Evolutionary conservation across 2,329 filamentous ascomycete species (phyloP).

Genomic region (Arthrobotrys sinensis): DNA sequence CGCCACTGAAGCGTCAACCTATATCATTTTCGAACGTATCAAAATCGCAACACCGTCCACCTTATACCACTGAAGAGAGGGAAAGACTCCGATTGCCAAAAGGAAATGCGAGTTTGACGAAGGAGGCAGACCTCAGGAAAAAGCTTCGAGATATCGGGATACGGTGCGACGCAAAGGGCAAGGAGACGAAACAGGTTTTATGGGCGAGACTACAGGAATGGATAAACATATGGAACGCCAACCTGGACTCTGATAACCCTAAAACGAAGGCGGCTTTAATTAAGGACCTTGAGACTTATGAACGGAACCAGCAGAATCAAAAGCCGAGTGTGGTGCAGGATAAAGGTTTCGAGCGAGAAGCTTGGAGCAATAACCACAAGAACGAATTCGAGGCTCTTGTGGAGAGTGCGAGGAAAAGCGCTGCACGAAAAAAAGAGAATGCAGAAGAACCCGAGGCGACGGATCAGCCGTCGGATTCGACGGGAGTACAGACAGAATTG

Average conservation of each 20-base stretch:
- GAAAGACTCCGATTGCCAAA: constrained; percentile 72
- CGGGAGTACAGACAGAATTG: constrained; percentile 24
- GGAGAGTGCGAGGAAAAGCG: constrained; percentile 77
- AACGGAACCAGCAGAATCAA: constrained; percentile 77
- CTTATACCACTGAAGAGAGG: constrained; percentile 66
- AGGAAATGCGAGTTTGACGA: constrained; percentile 89
- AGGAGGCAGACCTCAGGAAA: constrained; percentile 81
- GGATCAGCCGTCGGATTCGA: neutral
- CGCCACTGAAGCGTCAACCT: constrained; percentile 37
- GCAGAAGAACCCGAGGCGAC: neutral
- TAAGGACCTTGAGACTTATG: constrained; percentile 87
- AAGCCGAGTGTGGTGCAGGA: constrained; percentile 75
- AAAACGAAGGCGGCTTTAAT: constrained; percentile 80
- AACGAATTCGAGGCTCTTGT: constrained; percentile 84
- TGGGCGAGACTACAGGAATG: constrained; percentile 90
- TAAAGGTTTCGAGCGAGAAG: constrained; percentile 87
- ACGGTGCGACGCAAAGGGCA: constrained; percentile 80
- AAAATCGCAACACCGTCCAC: constrained; percentile 58
- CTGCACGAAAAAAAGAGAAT: constrained; percentile 39
- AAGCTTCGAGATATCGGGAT: constrained; percentile 79
- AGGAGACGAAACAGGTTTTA: constrained; percentile 74
- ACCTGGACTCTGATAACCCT: constrained; percentile 86
- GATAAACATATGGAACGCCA: constrained; percentile 96
- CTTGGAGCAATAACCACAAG: constrained; percentile 81
- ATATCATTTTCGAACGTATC: constrained; percentile 25